Base-by-base conservation (phyloP, 2,329 filamentous ascomycete genomes). In the Fusarium abutilonis region DNA sequence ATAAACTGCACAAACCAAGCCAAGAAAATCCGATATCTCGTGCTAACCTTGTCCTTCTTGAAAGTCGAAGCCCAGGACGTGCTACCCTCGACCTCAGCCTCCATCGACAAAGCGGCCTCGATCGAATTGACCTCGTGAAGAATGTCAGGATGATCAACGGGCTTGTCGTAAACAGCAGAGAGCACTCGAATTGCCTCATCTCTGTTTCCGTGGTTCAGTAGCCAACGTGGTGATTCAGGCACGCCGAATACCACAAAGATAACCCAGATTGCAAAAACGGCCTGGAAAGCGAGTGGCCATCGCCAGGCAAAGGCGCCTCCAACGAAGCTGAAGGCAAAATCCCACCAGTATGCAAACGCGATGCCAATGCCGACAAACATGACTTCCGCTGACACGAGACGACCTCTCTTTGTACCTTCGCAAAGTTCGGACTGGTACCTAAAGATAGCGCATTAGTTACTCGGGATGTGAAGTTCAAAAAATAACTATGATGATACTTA, bases 381-480 rank as follows among this genome's bases (percentile, higher is more conserved):
- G 3, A 76, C 69, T 9, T 74, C 81, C 47, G 83, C 78, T 72
- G 82, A 82, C 54, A 85, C 81, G 19, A 84, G 74, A 53, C 81
- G 80, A 2, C 82, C 82, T 43, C 82, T 75, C 58, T 82, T 80
- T 75, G 54, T 57, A 3, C 62, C 59, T 13, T 68, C 56, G 10
- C 81, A 83, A 1, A 80, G 81, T 60, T 75, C 72, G 3, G 68
- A 64, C 31, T 71, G 66, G 13, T 54, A 77, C 63, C 63, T 59
- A 9, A 7, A 13, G 19, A 3, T 3, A 3, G 14, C 6, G 2
- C 0, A 15, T 64, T 3, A 64, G 36, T 3, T n/a, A 19, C 14
- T 29, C 4, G 6, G n/a, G n/a, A n/a, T n/a, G n/a, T n/a, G n/a
- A n/a, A n/a, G n/a, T n/a, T n/a, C n/a, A n/a, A n/a, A n/a, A n/a